phyloP scores from a whole-genome alignment of 495 filamentous ascomycete genomes.

The Xylaria bambusicola region DNA sequence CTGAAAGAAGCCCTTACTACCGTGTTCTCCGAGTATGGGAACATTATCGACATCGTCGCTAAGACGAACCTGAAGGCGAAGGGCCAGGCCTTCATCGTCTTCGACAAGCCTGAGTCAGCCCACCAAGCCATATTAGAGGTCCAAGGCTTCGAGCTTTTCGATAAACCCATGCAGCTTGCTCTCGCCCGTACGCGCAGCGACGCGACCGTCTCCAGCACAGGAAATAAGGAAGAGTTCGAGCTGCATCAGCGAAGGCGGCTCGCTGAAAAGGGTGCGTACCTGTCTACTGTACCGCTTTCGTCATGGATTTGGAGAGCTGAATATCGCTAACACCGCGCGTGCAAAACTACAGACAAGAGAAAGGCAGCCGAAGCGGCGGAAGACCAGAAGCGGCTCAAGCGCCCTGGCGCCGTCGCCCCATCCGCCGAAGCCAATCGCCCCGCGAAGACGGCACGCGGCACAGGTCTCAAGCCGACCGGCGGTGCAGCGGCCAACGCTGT shows the following conservation, averaged over 20 bases:
- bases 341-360: constrained; percentile 69
- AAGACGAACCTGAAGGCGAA: constrained; percentile 91
- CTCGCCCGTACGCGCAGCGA: constrained; percentile 87
- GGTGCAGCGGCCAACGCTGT: constrained; percentile 67
- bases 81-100: constrained; percentile 96
- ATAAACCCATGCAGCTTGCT: constrained; percentile 86
- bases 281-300: too few species aligned
- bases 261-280: constrained; percentile 80
- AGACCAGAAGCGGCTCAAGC: constrained; percentile 79
- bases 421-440: constrained; percentile 59
- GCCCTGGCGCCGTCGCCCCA: constrained; percentile 55
- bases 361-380: constrained; percentile 84
- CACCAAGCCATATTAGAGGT: constrained; percentile 81
- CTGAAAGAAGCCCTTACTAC: constrained; percentile 72
- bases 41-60: constrained; percentile 85
- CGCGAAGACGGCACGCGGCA: constrained; percentile 71
- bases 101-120: constrained; percentile 75
- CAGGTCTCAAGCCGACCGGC: constrained; percentile 79
- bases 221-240: constrained; percentile 82
- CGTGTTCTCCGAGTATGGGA: constrained; percentile 91
- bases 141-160: constrained; percentile 92
- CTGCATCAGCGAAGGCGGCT: constrained; percentile 80
- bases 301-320: not conserved
- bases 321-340: not conserved
- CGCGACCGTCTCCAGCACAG: constrained; percentile 73